These are phyloP conservation scores for Zizania palustris DNA, from an alignment of 202 grass and related monocot species.

Conservation along the genomic window DNA sequence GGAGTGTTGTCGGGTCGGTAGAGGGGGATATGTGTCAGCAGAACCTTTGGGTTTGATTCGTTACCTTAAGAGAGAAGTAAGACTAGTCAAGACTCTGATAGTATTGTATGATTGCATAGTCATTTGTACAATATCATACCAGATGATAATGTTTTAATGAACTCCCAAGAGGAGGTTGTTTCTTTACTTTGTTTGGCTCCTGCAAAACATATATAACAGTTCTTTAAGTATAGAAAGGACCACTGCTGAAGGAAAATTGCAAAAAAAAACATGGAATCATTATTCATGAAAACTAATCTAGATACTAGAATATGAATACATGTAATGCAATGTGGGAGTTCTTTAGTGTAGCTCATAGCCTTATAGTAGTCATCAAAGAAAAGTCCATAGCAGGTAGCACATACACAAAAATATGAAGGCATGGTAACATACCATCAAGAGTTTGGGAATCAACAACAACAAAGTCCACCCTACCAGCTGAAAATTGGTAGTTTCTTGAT, in stretches of 20 bases:
- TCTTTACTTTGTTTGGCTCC: constrained; percentile 73
- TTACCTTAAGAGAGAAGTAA: constrained; percentile 52
- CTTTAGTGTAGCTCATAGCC: constrained; percentile 25
- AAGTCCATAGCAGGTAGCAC: constrained; percentile 6
- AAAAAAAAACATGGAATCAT: constrained; percentile 26
- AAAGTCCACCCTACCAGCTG: constrained; percentile 76
- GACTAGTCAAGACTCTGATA: constrained; percentile 35
- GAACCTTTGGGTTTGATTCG: constrained; percentile 69
- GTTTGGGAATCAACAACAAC: constrained; percentile 96
- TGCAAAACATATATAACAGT: constrained; percentile 45
- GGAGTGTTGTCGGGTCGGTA: constrained; percentile 72
- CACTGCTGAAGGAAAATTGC: constrained; percentile 2
- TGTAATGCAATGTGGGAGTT: constrained; percentile 14
- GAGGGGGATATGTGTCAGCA: constrained; percentile 92
- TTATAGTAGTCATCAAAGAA: background rate
- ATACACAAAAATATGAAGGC: constrained; percentile 19
- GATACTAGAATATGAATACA: constrained; percentile 32
- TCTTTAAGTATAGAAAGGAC: constrained; percentile 44
- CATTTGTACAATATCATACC: constrained; percentile 52
- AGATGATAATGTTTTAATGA: constrained; percentile 66
- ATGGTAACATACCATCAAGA: constrained; percentile 75
- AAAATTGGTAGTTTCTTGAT: constrained; percentile 87
- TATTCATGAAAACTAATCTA: constrained; percentile 23
- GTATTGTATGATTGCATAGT: constrained; percentile 28
- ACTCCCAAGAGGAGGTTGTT: constrained; percentile 84